A percentile compares a stretch with the other conserved stretches of the same genome.
Evolutionary conservation across 176 grass and related monocot species (phyloP).

Genomic region (Saccharum spontaneum): DNA sequence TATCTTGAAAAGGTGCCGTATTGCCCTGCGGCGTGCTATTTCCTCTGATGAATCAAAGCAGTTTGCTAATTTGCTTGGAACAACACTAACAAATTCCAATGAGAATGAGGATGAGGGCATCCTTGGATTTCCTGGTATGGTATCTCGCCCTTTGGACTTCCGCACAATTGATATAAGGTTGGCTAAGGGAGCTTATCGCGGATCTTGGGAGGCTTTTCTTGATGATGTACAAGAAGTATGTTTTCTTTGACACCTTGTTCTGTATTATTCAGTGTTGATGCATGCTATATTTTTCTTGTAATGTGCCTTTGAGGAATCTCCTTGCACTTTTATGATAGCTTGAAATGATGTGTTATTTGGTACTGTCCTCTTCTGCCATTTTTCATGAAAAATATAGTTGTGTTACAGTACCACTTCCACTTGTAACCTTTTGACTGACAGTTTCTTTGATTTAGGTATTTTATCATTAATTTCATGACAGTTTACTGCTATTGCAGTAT

Average conservation of each 20-base stretch:
- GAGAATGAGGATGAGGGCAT: slow-evolving; percentile 96
- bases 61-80: slow-evolving; percentile 96
- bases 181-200: slow-evolving; percentile 76
- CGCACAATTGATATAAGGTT: slow-evolving; percentile 96
- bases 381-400: neutral
- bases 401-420: neutral
- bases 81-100: slow-evolving; percentile 74
- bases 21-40: slow-evolving; percentile 66
- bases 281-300: neutral
- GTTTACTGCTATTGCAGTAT: slow-evolving; percentile 17
- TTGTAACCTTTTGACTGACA: neutral
- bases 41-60: slow-evolving; percentile 79
- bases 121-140: slow-evolving; percentile 96
- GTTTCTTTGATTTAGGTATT: neutral
- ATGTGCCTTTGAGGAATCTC: slow-evolving; percentile 12
- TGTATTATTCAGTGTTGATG: slow-evolving; percentile 23
- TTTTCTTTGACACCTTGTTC: slow-evolving; percentile 28
- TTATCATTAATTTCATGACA: neutral
- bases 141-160: slow-evolving; percentile 93
- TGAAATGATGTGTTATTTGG: slow-evolving; percentile 1
- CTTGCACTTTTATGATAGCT: slow-evolving; percentile 12
- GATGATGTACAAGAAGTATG: slow-evolving; percentile 94
- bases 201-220: slow-evolving; percentile 86
- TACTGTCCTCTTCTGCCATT: neutral
- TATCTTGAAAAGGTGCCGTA: slow-evolving; percentile 82